Conservation (phyloP, 345 rosid species). For the Streptanthus diversifolius region DNA sequence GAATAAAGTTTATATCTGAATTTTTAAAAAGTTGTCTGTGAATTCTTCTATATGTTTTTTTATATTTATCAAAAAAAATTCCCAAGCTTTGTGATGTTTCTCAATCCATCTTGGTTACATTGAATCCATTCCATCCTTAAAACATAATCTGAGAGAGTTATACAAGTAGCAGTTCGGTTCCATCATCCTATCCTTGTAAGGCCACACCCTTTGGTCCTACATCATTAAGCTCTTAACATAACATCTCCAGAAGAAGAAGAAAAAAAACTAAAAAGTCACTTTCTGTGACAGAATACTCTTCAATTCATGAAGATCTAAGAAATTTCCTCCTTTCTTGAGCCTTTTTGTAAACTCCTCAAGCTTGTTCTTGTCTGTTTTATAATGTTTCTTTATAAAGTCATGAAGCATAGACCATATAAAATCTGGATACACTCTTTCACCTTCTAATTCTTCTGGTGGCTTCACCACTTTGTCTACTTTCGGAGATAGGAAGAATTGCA, state of each 20-base stretch:
- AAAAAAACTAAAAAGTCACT: background rate
- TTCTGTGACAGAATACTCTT: background rate
- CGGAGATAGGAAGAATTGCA: slow-evolving; percentile 50
- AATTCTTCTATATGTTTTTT: too few species aligned
- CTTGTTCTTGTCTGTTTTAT: background rate
- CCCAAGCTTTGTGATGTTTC: too few species aligned
- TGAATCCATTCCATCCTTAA: too few species aligned
- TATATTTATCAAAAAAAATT: too few species aligned
- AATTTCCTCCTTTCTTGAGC: background rate
- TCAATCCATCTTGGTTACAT: too few species aligned
- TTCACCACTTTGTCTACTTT: slow-evolving; percentile 50
- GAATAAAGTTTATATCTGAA: too few species aligned
- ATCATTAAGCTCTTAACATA: background rate
- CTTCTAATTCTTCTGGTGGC: slow-evolving; percentile 48
- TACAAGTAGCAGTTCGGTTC: too few species aligned
- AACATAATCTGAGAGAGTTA: too few species aligned
- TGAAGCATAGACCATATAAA: slow-evolving; percentile 63
- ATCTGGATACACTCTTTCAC: slow-evolving; percentile 45
- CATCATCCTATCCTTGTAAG: too few species aligned
- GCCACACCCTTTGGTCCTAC: too few species aligned
- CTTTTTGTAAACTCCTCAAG: background rate
- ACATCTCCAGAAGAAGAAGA: too few species aligned
- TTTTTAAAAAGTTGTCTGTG: too few species aligned
- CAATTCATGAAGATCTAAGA: background rate
- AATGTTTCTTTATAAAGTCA: slow-evolving; percentile 42